phyloP scores from a whole-genome alignment of 164 flowering plant genomes.

The Cinnamomum chago region DNA sequence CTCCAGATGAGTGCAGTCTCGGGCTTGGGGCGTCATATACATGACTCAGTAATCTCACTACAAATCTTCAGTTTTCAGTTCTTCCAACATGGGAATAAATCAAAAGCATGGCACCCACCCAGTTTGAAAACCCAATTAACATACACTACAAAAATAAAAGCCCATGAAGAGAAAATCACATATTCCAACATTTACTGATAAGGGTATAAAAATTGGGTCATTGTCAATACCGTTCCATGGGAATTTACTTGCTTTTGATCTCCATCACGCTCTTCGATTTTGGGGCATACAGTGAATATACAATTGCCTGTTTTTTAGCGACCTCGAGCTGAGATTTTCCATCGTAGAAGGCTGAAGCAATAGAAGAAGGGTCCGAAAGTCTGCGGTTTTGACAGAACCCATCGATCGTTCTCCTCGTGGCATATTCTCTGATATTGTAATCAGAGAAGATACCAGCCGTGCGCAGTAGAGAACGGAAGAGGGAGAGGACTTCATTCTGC shows the following conservation, averaged over 20 bases:
- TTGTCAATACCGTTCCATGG: background rate
- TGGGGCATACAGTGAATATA: conserved; percentile 66
- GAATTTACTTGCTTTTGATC: conserved; percentile 11
- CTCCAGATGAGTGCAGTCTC: too few relatives aligned
- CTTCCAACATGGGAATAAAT: too few relatives aligned
- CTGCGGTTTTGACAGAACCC: conserved; percentile 49
- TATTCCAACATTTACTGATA: background rate
- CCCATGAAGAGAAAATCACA: background rate
- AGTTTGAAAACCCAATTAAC: background rate
- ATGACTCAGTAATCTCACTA: too few relatives aligned
- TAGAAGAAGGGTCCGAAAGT: conserved; percentile 40
- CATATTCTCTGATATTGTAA: conserved; percentile 80
- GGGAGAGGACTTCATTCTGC: conserved; percentile 31
- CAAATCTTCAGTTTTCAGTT: too few relatives aligned
- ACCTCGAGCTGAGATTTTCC: conserved; percentile 64
- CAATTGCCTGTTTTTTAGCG: conserved; percentile 43
- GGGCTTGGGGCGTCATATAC: too few relatives aligned
- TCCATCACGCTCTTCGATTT: conserved; percentile 68
- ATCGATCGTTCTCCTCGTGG: conserved; percentile 60
- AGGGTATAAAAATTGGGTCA: background rate
- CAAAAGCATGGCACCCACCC: too few relatives aligned
- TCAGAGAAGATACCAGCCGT: conserved; percentile 57
- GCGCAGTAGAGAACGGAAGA: conserved; percentile 38
- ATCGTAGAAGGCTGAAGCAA: conserved; percentile 47
- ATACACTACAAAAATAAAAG: background rate